These are phyloP conservation scores for Euphorbia celastroides DNA, from an alignment of 441 rosid genomes.

Conservation along the genomic window DNA sequence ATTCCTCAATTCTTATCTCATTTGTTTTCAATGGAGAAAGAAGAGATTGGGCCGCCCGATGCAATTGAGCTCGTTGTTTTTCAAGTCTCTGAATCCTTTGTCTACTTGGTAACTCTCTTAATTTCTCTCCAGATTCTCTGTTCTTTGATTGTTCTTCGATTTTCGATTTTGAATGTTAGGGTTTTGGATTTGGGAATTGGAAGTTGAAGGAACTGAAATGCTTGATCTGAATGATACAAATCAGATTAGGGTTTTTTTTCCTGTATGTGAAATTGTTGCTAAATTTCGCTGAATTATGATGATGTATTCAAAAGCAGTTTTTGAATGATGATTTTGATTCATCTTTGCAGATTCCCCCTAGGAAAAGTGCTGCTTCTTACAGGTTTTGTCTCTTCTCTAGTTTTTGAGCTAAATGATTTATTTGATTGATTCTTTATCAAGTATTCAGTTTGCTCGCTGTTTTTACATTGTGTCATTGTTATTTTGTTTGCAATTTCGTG, in stretches of 20 bases:
- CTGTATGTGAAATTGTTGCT: no score
- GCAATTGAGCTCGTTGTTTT: conserved; percentile 69
- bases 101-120: conserved; percentile 53
- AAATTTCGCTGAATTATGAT: no score
- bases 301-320: no score
- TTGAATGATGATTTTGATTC: conserved; percentile 17
- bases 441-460: background rate
- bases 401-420: conserved; percentile 8
- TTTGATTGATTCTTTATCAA: conserved; percentile 5
- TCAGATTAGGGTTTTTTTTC: background rate
- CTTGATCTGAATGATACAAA: background rate
- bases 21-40: conserved; percentile 30
- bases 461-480: background rate
- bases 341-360: conserved; percentile 88
- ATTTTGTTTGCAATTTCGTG: no score
- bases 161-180: background rate
- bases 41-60: conserved; percentile 34
- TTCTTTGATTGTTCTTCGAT: background rate
- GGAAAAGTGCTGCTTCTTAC: conserved; percentile 94
- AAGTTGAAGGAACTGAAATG: background rate
- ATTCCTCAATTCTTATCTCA: background rate
- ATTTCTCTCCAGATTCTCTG: background rate
- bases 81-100: conserved; percentile 92
- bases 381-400: conserved; percentile 44
- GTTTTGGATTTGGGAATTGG: background rate